phyloP scores from a whole-genome alignment of 441 rosid genomes.

The Melianthus villosus region DNA sequence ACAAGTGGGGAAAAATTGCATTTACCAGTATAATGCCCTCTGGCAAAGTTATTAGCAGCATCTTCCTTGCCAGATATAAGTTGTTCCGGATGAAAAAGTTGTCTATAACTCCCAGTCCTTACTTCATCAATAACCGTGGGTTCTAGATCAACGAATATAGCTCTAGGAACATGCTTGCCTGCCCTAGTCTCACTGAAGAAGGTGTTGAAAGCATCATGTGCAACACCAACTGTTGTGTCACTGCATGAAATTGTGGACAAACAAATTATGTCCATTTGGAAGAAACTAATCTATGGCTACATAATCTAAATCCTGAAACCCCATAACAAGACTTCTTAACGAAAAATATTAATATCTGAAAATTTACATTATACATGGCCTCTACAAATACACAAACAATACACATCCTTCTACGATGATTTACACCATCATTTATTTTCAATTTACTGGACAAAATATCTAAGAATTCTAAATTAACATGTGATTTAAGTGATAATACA shows the following conservation, averaged over 20 bases:
- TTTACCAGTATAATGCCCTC: slow-evolving; percentile 67
- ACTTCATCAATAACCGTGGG: slow-evolving; percentile 73
- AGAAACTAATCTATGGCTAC: too few species aligned
- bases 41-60: slow-evolving; percentile 73
- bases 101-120: slow-evolving; percentile 45
- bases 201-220: slow-evolving; percentile 54
- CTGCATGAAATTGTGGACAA: too few species aligned
- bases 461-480: too few species aligned
- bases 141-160: slow-evolving; percentile 57
- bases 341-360: background rate
- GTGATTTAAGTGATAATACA: too few species aligned
- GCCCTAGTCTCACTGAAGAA: slow-evolving; percentile 74
- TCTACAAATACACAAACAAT: too few species aligned
- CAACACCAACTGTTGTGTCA: slow-evolving; percentile 38
- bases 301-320: too few species aligned
- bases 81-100: slow-evolving; percentile 72
- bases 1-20: background rate
- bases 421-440: too few species aligned
- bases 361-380: too few species aligned
- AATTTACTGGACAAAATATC: too few species aligned
- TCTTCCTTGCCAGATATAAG: slow-evolving; percentile 80
- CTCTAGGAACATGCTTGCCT: slow-evolving; percentile 78
- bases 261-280: background rate
- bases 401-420: too few species aligned
- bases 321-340: too few species aligned